A percentile compares a stretch with the other conserved stretches of the same genome.
Evolutionary conservation across 2,329 filamentous ascomycete species (phyloP).

Genomic region (Aureobasidium sp.): DNA sequence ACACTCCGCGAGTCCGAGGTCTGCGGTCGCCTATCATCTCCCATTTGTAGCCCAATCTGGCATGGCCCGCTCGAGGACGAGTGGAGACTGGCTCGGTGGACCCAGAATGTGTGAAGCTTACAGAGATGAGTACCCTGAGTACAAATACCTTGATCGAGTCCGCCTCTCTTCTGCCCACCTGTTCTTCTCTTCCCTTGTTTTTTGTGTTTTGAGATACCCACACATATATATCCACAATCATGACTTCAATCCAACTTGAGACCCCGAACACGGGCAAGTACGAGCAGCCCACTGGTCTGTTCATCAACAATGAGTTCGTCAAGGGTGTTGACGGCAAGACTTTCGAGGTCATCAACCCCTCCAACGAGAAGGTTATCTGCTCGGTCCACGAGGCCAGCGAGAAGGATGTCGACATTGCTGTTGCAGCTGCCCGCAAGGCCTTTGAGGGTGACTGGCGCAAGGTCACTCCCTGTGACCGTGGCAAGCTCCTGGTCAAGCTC

Average conservation of each 20-base stretch:
- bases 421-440: slow-evolving; percentile 75
- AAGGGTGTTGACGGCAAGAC: slow-evolving; percentile 77
- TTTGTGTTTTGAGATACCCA: slow-evolving; percentile 17
- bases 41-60: neutral
- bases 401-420: slow-evolving; percentile 75
- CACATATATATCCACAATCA: slow-evolving; percentile 20
- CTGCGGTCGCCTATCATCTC: slow-evolving; percentile 5
- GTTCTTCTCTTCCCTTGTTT: slow-evolving; percentile 1
- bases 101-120: slow-evolving; percentile 1
- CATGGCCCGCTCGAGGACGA: slow-evolving; percentile 1
- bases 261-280: slow-evolving; percentile 57
- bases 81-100: slow-evolving; percentile 5
- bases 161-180: neutral
- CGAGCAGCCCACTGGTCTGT: slow-evolving; percentile 49
- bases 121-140: neutral
- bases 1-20: slow-evolving; percentile 10
- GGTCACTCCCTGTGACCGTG: slow-evolving; percentile 61
- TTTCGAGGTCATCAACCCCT: slow-evolving; percentile 86
- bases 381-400: slow-evolving; percentile 77
- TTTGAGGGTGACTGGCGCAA: slow-evolving; percentile 65
- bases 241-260: slow-evolving; percentile 52
- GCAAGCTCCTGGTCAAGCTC: slow-evolving; percentile 62
- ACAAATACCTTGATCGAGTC: slow-evolving; percentile 8
- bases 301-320: slow-evolving; percentile 91
- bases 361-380: slow-evolving; percentile 75